These are phyloP conservation scores for Carex littledalei DNA, from an alignment of 176 grass and related monocot genomes.

Conservation along the genomic window DNA sequence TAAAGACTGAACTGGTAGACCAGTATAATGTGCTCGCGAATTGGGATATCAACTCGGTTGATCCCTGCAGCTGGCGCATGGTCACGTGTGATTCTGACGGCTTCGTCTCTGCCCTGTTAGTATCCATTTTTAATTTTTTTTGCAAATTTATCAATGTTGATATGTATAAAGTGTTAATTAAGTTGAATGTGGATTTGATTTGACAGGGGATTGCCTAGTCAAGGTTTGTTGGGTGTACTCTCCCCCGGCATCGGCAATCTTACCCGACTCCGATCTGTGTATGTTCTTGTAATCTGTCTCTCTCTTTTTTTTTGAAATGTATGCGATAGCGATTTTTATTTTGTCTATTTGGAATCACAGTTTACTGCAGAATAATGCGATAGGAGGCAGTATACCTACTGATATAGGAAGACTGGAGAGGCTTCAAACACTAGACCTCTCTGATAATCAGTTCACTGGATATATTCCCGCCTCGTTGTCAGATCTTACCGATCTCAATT, in stretches of 20 bases:
- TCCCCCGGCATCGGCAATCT: slow-evolving; percentile 60
- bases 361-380: slow-evolving; percentile 50
- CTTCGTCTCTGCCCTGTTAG: slow-evolving; percentile 43
- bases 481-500: slow-evolving; percentile 29
- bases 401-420: slow-evolving; percentile 42
- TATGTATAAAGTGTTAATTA: neutral
- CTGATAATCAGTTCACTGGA: slow-evolving; percentile 58
- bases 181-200: neutral
- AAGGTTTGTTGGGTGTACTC: slow-evolving; percentile 53
- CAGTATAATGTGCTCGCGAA: slow-evolving; percentile 42
- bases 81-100: slow-evolving; percentile 48
- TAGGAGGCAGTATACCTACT: slow-evolving; percentile 55
- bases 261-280: slow-evolving; percentile 42
- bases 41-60: slow-evolving; percentile 54
- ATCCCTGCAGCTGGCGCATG: slow-evolving; percentile 69
- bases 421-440: slow-evolving; percentile 56
- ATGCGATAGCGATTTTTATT: neutral
- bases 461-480: slow-evolving; percentile 50
- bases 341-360: slow-evolving; percentile 23
- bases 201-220: slow-evolving; percentile 40
- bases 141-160: slow-evolving; percentile 2
- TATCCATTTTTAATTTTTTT: neutral
- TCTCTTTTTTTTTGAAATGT: neutral
- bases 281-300: slow-evolving; percentile 15
- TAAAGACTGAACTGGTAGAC: slow-evolving; percentile 53